Percentiles rank a stretch among this genome's conserved stretches.
Evolutionary conservation across 164 flowering plant species (phyloP).

Genomic region (Dillenia turbinata): DNA sequence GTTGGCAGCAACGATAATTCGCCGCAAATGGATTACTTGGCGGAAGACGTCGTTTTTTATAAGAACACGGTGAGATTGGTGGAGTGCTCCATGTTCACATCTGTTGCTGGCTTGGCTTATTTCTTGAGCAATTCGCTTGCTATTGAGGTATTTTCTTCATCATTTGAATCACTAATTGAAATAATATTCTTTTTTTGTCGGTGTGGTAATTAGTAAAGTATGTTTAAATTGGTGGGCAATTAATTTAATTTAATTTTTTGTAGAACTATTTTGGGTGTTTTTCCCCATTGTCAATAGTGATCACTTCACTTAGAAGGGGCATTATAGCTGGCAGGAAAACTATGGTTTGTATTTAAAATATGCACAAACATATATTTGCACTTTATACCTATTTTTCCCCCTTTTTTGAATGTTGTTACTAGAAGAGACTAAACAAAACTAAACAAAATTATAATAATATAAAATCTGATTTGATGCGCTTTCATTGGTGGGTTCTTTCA

Average conservation of each 20-base stretch:
- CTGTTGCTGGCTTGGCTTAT: slow-evolving; percentile 69
- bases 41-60: slow-evolving; percentile 45
- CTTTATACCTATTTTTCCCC: no score
- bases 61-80: slow-evolving; percentile 74
- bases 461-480: no score
- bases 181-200: no score
- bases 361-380: no score
- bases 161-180: background rate
- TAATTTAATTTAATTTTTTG: slow-evolving; percentile 7
- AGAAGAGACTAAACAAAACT: no score
- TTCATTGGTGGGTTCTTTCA: no score
- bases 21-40: slow-evolving; percentile 51
- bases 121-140: slow-evolving; percentile 81
- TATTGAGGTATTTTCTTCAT: slow-evolving; percentile 47
- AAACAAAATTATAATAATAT: no score
- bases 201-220: no score
- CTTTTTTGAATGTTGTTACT: background rate
- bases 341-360: slow-evolving; percentile 44
- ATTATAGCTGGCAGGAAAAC: slow-evolving; percentile 87
- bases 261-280: slow-evolving; percentile 95
- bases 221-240: background rate
- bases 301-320: slow-evolving; percentile 91
- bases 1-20: no score
- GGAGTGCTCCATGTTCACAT: slow-evolving; percentile 96
- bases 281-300: slow-evolving; percentile 84